Evolutionary conservation across 2,329 filamentous ascomycete species (phyloP).

Genomic region (Talaromyces sp.): DNA sequence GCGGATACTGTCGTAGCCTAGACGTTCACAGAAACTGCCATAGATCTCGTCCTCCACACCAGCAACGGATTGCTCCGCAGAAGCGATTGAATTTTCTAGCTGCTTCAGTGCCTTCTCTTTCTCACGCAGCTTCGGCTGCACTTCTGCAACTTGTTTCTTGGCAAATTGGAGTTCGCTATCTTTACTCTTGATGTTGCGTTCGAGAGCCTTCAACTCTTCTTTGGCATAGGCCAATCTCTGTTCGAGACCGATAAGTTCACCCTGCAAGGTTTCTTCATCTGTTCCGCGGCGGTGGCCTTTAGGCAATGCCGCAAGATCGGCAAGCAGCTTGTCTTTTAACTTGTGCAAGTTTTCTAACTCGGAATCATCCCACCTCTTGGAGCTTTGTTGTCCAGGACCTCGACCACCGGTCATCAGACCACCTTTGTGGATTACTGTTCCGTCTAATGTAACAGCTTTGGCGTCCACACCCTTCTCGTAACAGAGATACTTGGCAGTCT

Average conservation of each 20-base stretch:
- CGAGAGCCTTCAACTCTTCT: conserved; percentile 72
- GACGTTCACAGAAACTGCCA: conserved; percentile 74
- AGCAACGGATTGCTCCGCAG: conserved; percentile 64
- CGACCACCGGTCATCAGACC: conserved; percentile 96
- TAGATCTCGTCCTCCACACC: conserved; percentile 88
- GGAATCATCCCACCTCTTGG: conserved; percentile 82
- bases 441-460: conserved; percentile 91
- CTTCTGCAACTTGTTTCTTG: conserved; percentile 68
- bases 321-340: conserved; percentile 69
- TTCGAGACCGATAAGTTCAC: conserved; percentile 75
- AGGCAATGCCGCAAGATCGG: conserved; percentile 75
- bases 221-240: conserved; percentile 68
- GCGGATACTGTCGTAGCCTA: conserved; percentile 85
- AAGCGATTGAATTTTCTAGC: conserved; percentile 54
- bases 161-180: conserved; percentile 74
- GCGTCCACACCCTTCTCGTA: conserved; percentile 82
- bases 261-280: conserved; percentile 77
- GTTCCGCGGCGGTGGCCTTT: conserved; percentile 70
- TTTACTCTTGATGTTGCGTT: conserved; percentile 81
- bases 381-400: conserved; percentile 69
- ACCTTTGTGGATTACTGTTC: conserved; percentile 94
- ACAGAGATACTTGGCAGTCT: conserved; percentile 83
- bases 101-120: conserved; percentile 66
- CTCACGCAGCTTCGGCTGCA: conserved; percentile 73
- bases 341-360: conserved; percentile 83